These are phyloP conservation scores for Gracilaria gracilis DNA, from an alignment of 23 red algal genomes.

Conservation along the genomic window DNA sequence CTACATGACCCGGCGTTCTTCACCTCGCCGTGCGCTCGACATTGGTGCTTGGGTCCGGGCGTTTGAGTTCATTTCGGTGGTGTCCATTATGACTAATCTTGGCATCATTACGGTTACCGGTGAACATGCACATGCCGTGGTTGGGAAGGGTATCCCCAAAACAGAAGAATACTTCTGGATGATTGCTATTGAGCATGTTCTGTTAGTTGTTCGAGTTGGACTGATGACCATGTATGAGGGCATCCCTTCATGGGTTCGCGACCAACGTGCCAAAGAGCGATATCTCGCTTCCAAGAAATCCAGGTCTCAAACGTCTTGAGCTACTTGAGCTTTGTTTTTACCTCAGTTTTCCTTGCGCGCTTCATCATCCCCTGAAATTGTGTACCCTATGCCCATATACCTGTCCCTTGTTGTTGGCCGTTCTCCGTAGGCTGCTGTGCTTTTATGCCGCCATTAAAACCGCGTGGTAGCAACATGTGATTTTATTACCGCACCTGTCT, in stretches of 20 bases:
- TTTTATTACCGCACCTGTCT: not conserved
- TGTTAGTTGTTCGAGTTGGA: constrained; percentile 60
- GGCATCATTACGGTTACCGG: constrained; percentile 84
- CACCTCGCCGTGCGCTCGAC: constrained; percentile 70
- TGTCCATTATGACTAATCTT: constrained; percentile 86
- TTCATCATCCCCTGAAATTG: not conserved
- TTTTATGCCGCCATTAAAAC: not conserved
- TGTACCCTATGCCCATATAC: not conserved
- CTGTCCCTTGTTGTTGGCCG: constrained; percentile 15
- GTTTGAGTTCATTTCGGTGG: constrained; percentile 86
- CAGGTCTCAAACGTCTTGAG: constrained; percentile 16
- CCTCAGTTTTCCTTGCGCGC: no score
- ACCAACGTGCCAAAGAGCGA: constrained; percentile 80
- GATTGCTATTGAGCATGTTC: constrained; percentile 79
- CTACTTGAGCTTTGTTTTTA: not conserved
- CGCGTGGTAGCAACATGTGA: not conserved
- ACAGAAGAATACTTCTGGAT: constrained; percentile 80
- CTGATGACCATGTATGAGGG: constrained; percentile 67
- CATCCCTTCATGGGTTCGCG: constrained; percentile 74
- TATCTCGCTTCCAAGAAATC: constrained; percentile 68
- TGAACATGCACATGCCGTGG: constrained; percentile 53
- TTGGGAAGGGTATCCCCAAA: constrained; percentile 62
- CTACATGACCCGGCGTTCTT: constrained; percentile 63
- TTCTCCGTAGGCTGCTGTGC: not conserved
- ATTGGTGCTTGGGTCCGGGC: constrained; percentile 89